Percentiles rank a stretch among this genome's conserved stretches.
These are phyloP conservation scores for Aspergillus leporis DNA, from an alignment of 495 filamentous ascomycete species.

Conservation along the genomic window DNA sequence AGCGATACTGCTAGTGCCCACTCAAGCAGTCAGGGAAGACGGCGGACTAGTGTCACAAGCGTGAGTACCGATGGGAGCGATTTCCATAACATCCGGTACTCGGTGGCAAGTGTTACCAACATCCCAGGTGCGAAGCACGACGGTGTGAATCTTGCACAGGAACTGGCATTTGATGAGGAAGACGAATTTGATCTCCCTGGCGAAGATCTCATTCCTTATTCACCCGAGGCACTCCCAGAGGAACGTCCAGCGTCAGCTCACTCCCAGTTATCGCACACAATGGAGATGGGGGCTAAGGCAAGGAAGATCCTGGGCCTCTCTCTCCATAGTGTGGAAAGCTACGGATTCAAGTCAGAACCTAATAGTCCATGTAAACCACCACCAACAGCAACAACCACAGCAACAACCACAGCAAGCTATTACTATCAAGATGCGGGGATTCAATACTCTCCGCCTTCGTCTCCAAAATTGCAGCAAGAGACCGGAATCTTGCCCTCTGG, in stretches of 20 bases:
- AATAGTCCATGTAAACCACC: conserved; percentile 17
- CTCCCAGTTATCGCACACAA: conserved; percentile 40
- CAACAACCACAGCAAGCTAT: conserved; percentile 5
- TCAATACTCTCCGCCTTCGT: conserved; percentile 81
- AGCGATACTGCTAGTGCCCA: conserved; percentile 79
- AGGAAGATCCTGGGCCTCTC: conserved; percentile 52
- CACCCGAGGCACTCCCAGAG: conserved; percentile 47
- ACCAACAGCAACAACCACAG: conserved; percentile 6
- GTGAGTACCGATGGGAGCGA: conserved; percentile 62
- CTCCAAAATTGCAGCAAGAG: conserved; percentile 51
- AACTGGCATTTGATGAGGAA: conserved; percentile 81
- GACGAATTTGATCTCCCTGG: conserved; percentile 56
- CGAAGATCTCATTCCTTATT: conserved; percentile 30
- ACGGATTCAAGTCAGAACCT: conserved; percentile 21
- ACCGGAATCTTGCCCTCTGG: conserved; percentile 2
- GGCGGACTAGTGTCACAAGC: conserved; percentile 57
- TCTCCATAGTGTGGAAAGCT: conserved; percentile 30
- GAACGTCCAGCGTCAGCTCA: conserved; percentile 47
- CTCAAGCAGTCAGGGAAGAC: conserved; percentile 65
- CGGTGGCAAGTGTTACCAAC: conserved; percentile 56
- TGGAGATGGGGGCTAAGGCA: conserved; percentile 47
- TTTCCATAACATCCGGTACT: conserved; percentile 58
- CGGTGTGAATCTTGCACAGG: conserved; percentile 82
- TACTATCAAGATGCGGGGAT: conserved; percentile 72
- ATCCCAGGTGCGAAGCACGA: conserved; percentile 57